Evolutionary conservation across 2,329 filamentous ascomycete genomes (phyloP), one percentile per base, ranked within the genome.

Genomic region (Capronia americana): DNA sequence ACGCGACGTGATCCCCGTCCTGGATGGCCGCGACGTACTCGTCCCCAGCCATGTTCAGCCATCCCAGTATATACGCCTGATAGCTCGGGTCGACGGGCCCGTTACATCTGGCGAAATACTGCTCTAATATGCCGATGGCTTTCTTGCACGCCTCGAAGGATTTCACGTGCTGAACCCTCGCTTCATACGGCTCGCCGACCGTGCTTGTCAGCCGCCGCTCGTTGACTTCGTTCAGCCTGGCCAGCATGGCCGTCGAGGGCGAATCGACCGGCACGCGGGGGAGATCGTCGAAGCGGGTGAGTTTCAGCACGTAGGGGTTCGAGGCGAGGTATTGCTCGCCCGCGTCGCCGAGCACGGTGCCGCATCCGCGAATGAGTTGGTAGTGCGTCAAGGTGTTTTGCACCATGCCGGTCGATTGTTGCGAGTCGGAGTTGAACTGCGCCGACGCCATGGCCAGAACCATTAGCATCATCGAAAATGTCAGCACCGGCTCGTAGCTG

Each of bases 1-100:
- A 59, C 6, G 70, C 63, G n/a, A 63, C 58, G 24, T 46, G 58
- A 24, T 71, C 70, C 14, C 53, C 55, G 1, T 58, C 66, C 34
- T 60, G 66, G 44, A 70, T 48, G 17, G 66, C 67, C 14, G 55
- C 48, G 34, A 70, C 63, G 53, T 69, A 69, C 34, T 70, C 63
- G 10, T 69, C 68, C 7, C 70, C 70, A 6, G 68, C 68, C 50
- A 71, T 57, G 30, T 70, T 69, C 32, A 71, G 57, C 64, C 62
- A 65, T n/a, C 63, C 61, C 28, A 71, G 55, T 17, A 63, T 54
- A 58, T 70, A 68, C 8, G 69, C 69, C 23, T 53, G 63, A 28
- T 62, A 61, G 38, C 50, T 50, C n/a, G 53, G 51, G 55, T 66
- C 44, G 24, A 17, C 46, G 6, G 12, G 12, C 58, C 54, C 11